Base-by-base conservation (phyloP, 805 yeast genomes). In the Spathaspora girioi region DNA sequence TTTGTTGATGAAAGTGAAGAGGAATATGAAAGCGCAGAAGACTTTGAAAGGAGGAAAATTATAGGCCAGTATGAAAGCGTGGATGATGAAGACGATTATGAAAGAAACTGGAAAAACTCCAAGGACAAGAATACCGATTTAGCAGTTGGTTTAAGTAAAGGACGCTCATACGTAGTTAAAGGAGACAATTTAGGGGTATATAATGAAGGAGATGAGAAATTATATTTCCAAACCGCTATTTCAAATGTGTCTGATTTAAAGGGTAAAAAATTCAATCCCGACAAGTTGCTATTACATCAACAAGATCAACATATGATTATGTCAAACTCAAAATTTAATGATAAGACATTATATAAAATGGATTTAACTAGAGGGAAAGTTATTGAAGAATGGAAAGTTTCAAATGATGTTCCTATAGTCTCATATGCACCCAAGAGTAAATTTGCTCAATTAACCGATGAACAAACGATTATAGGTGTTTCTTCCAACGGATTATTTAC, bases 101-200 rank as follows among this genome's bases (percentile, higher is more conserved):
- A 57, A 27, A 59, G 42, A 12, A 61, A 14, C 59, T 38, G 52
- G 56, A 54, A 56, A 54, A 38, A 47, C 54, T 45, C 64, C 62
- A 35, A 68, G 49, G 78, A 76, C 14, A 71, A 72, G 46, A 90
- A 90, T 63, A 77, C 81, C 48, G 83, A 82, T 19, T 73, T 91
- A 60, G 84, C 87, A 1, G 84, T 89, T 8, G 92, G 96, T 0
- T 80, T 70, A 54, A 78, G 78, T 50, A 84, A 84, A 57, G 85
- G 88, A 59, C 76, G 94, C 35, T 79, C 96, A 0, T 91, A 80
- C 64, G 92, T 91, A 29, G 84, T 87, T 0, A 81, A 96, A 57
- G 96, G 91, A 14, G 73, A 88, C 64, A 82, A 81, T 56, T 72
- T 91, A 50, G 97, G 97, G 32, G 91, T 91, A 5, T 89, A 90